A percentile compares a stretch with the other conserved stretches of the same genome.
Evolutionary conservation across 2,329 filamentous ascomycete species (phyloP).

Genomic region (Hypoxylon sp.): DNA sequence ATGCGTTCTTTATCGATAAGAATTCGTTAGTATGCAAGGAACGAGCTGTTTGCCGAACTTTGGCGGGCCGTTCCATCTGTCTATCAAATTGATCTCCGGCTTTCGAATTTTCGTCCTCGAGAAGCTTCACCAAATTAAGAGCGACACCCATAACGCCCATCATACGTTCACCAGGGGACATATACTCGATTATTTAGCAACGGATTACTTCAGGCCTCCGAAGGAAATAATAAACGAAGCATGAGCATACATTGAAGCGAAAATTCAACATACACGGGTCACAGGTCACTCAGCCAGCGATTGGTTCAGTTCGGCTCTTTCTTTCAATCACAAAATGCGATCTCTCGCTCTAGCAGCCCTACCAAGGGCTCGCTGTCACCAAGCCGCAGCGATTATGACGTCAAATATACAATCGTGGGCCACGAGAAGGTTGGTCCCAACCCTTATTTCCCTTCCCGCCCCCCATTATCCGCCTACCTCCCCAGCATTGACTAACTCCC

Average conservation of each 20-base stretch:
- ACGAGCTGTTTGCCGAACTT: not conserved
- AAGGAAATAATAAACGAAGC: conserved; percentile 5
- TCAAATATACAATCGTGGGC: conserved; percentile 22
- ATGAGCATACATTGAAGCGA: conserved; percentile 23
- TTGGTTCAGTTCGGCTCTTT: not conserved
- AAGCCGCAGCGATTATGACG: conserved; percentile 4
- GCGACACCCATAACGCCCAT: conserved; percentile 11
- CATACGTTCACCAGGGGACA: too few species aligned
- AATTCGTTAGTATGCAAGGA: not conserved
- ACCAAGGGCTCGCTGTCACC: conserved; percentile 26
- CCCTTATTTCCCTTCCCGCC: not conserved
- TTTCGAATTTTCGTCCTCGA: conserved; percentile 35
- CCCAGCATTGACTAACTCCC: conserved; percentile 9
- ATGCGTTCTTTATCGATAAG: conserved; percentile 34
- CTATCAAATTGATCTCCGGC: conserved; percentile 24
- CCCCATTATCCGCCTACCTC: not conserved
- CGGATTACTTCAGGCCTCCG: not conserved
- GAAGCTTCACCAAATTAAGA: conserved; percentile 27
- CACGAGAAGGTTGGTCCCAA: conserved; percentile 34
- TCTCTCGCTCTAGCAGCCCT: conserved; percentile 41
- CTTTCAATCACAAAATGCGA: conserved; percentile 33
- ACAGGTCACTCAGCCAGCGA: not conserved
- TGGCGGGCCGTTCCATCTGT: conserved; percentile 16
- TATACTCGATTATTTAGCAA: not conserved
- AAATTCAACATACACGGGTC: not conserved